Percentiles rank a stretch among this genome's conserved stretches.
These are phyloP conservation scores for Maudiozyma pseudohumilis DNA, from an alignment of 805 yeast species.

Conservation along the genomic window DNA sequence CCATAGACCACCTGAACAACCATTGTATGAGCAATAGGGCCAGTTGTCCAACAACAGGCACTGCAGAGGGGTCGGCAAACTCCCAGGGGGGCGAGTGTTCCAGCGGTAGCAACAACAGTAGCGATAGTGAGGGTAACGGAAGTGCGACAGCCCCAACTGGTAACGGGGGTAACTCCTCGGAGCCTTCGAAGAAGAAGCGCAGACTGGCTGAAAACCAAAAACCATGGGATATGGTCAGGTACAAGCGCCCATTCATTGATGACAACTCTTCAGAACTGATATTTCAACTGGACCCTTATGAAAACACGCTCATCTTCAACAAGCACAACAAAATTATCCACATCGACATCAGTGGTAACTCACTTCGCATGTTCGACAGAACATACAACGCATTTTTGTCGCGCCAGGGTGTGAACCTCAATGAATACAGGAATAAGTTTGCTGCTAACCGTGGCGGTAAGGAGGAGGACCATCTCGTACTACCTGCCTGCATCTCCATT, in stretches of 20 bases:
- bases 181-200: background rate
- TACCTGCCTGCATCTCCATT: slow-evolving; percentile 17
- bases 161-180: background rate
- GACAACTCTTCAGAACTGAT: slow-evolving; percentile 28
- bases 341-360: slow-evolving; percentile 10
- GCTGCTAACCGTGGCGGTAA: slow-evolving; percentile 1
- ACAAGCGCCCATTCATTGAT: slow-evolving; percentile 39
- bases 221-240: slow-evolving; percentile 20
- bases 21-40: slow-evolving; percentile 5
- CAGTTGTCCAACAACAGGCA: background rate
- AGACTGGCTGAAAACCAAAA: background rate
- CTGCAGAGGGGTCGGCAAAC: background rate
- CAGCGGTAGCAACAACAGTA: background rate
- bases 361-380: slow-evolving; percentile 2
- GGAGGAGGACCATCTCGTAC: slow-evolving; percentile 7
- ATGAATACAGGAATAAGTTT: slow-evolving; percentile 7
- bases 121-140: slow-evolving; percentile 2
- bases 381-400: slow-evolving; percentile 2
- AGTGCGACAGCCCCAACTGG: background rate
- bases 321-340: slow-evolving; percentile 20
- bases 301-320: slow-evolving; percentile 24
- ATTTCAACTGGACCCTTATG: slow-evolving; percentile 30
- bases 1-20: background rate
- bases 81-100: background rate
- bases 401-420: slow-evolving; percentile 7